Percentiles rank a stretch among this genome's conserved stretches.
phyloP scores from a whole-genome alignment of 1,284 basidiomycete genomes.

The Trametes pubescens region DNA sequence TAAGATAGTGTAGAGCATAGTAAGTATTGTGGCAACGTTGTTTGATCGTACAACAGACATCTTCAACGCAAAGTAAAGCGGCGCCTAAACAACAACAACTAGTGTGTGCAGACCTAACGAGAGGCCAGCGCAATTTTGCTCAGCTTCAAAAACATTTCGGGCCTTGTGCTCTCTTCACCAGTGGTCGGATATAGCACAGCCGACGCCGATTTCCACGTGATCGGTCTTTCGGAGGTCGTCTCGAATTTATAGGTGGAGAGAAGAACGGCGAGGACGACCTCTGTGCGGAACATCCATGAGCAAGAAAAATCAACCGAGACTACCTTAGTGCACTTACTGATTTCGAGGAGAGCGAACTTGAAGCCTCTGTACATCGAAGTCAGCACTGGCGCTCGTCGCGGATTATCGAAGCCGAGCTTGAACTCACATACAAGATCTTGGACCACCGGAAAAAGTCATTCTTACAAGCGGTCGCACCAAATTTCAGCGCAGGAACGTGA shows the following conservation, averaged over 20 bases:
- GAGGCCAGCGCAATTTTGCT: background rate
- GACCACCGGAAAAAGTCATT: slow-evolving; percentile 41
- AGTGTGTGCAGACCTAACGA: too few species aligned
- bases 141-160: slow-evolving; percentile 25
- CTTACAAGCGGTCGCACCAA: background rate
- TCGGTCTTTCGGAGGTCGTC: slow-evolving; percentile 14
- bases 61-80: too few species aligned
- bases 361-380: background rate
- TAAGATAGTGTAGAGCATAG: too few species aligned
- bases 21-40: too few species aligned
- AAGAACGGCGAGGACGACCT: slow-evolving; percentile 27
- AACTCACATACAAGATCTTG: slow-evolving; percentile 43
- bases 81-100: too few species aligned
- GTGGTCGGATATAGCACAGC: slow-evolving; percentile 26
- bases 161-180: slow-evolving; percentile 18
- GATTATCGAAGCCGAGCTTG: background rate
- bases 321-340: background rate
- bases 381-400: background rate
- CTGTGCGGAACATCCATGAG: slow-evolving; percentile 1
- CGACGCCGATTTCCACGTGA: slow-evolving; percentile 23
- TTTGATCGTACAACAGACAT: too few species aligned
- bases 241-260: slow-evolving; percentile 27
- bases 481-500: background rate
- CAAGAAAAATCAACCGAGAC: too few species aligned
- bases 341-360: background rate